Percentiles rank a stretch among this genome's conserved stretches.
Evolutionary conservation across 805 yeast species (phyloP).

Genomic region (Scheffersomyces lignosus): DNA sequence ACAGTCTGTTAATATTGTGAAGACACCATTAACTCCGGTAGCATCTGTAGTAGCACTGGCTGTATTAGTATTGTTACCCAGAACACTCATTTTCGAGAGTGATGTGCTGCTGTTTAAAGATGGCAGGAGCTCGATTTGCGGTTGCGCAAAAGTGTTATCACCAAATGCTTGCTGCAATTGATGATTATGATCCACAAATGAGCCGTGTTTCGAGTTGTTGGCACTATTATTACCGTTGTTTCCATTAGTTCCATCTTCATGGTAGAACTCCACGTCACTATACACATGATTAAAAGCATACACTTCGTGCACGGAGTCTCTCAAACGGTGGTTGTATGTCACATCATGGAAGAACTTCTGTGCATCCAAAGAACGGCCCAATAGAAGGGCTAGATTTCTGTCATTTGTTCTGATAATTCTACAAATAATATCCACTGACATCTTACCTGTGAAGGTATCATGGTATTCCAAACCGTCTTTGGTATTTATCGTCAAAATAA

Average conservation of each 20-base stretch:
- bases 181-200: conserved; percentile 18
- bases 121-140: conserved; percentile 16
- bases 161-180: conserved; percentile 13
- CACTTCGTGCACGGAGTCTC: conserved; percentile 86
- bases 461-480: conserved; percentile 91
- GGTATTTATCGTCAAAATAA: conserved; percentile 72
- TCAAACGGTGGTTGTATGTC: conserved; percentile 85
- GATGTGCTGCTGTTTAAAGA: conserved; percentile 12
- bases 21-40: conserved; percentile 79
- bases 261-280: conserved; percentile 45
- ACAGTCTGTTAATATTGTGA: conserved; percentile 89
- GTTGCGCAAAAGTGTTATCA: conserved; percentile 18
- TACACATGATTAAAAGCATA: conserved; percentile 74
- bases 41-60: conserved; percentile 14
- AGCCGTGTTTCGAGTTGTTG: conserved; percentile 29
- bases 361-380: conserved; percentile 92
- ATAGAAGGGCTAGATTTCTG: conserved; percentile 79
- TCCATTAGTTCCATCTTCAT: conserved; percentile 25
- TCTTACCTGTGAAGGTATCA: conserved; percentile 90
- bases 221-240: conserved; percentile 19
- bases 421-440: conserved; percentile 90
- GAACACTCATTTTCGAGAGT: conserved; percentile 12
- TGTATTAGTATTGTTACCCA: background rate
- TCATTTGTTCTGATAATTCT: conserved; percentile 86
- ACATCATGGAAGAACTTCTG: conserved; percentile 95